Base-by-base conservation (phyloP, 148 eudicot genomes). In the Pharnaceum exiguum region DNA sequence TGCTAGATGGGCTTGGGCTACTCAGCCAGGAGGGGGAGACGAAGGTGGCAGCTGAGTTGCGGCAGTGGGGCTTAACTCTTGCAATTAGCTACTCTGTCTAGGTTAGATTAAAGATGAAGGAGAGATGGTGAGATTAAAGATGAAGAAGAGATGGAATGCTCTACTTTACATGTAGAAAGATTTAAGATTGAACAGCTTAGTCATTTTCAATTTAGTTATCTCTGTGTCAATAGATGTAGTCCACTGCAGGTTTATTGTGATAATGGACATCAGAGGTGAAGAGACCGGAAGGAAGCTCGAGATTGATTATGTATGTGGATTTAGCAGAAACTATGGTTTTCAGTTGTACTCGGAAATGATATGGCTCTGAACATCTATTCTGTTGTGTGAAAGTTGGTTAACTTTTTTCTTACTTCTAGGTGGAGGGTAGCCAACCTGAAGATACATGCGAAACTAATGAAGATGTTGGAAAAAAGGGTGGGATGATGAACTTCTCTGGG, bases 391-490 rank as follows among this genome's bases (percentile, higher is more conserved):
- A n/a, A n/a, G 7, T 46, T 58, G 18, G 23, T 51, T 63, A 63
- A 29, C 59, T 63, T 7, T 33, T 31, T 57, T 15, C 62, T 63
- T 19, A 51, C 60, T 69, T 46, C 55, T 54, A 80, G 89, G 75
- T 78, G 75, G 85, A 80, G 65, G 58, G 78, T 21, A 66, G 59
- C 29, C 75, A 66, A 51, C 65, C 29, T 35, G 62, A 56, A 59
- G 63, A 57, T 33, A 64, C 60, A 57, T 77, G 57, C 55, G 78
- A 59, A 51, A 39, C 75, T 52, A 67, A 39, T 59, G 77, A 63
- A 51, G 75, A 66, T 67, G 62, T 57, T 67, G 70, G 54, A 51
- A 89, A 68, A 58, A 95, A 77, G 72, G 95, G 78, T 64, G 45
- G 66, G 44, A 86, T 66, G 51, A 63, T 46, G 60, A 65, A 55